Percentiles rank a stretch among this genome's conserved stretches.
These are phyloP conservation scores for Polyplosphaeria fusca DNA, from an alignment of 495 filamentous ascomycete genomes.

Conservation along the genomic window DNA sequence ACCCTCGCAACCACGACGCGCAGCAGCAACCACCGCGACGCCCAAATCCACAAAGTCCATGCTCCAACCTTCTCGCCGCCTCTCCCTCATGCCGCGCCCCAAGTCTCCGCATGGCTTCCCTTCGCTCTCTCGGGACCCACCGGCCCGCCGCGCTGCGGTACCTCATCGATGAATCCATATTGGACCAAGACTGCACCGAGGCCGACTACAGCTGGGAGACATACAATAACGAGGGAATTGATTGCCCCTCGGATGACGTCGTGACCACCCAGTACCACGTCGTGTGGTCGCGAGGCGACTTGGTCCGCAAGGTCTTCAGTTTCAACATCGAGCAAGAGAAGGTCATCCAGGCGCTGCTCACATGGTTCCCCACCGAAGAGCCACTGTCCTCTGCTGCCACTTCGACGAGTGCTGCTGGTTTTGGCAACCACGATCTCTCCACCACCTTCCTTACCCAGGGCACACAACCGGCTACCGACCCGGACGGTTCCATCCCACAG, in stretches of 20 bases:
- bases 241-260: constrained; percentile 66
- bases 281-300: constrained; percentile 83
- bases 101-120: constrained; percentile 66
- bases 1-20: background rate
- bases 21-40: background rate
- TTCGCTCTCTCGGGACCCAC: constrained; percentile 84
- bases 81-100: constrained; percentile 22
- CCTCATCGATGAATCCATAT: constrained; percentile 74
- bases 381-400: background rate
- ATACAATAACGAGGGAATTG: constrained; percentile 38
- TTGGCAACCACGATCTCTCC: constrained; percentile 5
- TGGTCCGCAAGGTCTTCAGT: constrained; percentile 81
- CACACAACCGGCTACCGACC: constrained; percentile 24
- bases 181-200: constrained; percentile 64
- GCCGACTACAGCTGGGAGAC: constrained; percentile 73
- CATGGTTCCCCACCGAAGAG: constrained; percentile 64
- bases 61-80: too few species aligned
- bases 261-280: constrained; percentile 77
- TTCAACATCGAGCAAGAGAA: constrained; percentile 84
- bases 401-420: background rate
- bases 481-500: constrained; percentile 2
- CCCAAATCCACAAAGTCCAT: too few species aligned
- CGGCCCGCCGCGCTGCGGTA: constrained; percentile 77
- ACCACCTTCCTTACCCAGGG: constrained; percentile 23
- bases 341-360: constrained; percentile 78